phyloP scores from a whole-genome alignment of 2,329 filamentous ascomycete species.

The Xylaria sp. region DNA sequence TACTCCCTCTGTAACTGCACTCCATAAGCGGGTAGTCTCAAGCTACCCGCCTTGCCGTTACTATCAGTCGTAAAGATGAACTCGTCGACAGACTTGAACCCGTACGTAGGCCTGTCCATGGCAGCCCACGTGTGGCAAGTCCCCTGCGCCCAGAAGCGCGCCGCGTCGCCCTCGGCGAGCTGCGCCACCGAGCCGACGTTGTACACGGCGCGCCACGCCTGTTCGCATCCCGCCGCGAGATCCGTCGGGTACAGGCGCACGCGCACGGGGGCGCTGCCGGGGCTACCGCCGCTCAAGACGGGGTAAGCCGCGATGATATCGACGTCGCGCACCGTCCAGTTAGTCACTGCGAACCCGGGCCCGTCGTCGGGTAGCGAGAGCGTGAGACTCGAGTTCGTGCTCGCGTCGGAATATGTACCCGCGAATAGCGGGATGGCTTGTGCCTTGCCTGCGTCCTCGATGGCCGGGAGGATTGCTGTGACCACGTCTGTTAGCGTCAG shows the following conservation, averaged over 20 bases:
- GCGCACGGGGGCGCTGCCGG: conserved; percentile 30
- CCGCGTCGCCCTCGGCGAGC: conserved; percentile 40
- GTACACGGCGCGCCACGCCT: conserved; percentile 44
- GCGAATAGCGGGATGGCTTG: conserved; percentile 50
- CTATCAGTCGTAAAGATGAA: conserved; percentile 39
- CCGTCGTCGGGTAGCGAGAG: conserved; percentile 52
- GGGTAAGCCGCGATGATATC: conserved; percentile 54
- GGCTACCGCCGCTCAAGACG: conserved; percentile 32
- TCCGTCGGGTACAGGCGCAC: conserved; percentile 46
- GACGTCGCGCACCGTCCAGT: conserved; percentile 55
- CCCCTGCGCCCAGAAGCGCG: conserved; percentile 43
- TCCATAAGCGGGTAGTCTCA: conserved; percentile 41
- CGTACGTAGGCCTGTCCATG: conserved; percentile 46
- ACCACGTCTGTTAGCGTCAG: conserved; percentile 47
- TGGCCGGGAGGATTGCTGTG: conserved; percentile 52
- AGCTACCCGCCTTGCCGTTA: conserved; percentile 33
- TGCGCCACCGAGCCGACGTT: conserved; percentile 40
- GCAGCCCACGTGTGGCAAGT: conserved; percentile 44
- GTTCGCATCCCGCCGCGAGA: conserved; percentile 30
- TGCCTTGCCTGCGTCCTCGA: conserved; percentile 56
- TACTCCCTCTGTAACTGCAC: conserved; percentile 34
- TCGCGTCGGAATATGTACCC: conserved; percentile 54
- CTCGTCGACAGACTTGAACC: conserved; percentile 47
- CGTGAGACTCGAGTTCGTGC: conserved; percentile 55
- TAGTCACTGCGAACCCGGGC: conserved; percentile 53